Evolutionary conservation across 208 protist species (phyloP).

Genomic region (Herpetomonas samuelpessoai): DNA sequence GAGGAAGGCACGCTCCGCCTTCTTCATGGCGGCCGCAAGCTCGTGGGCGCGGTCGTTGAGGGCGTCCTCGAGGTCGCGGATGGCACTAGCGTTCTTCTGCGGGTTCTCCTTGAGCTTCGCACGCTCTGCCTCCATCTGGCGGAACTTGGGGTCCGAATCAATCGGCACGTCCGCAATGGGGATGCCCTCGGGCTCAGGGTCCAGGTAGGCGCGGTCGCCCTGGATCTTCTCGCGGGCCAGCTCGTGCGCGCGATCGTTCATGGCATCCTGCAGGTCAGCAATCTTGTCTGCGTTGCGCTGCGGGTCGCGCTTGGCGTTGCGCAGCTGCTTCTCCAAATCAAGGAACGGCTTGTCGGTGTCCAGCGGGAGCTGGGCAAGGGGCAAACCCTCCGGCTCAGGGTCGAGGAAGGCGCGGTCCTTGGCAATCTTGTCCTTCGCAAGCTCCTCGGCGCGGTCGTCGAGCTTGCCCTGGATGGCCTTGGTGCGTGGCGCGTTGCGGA

Average conservation of each 20-base stretch:
- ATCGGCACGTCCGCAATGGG: conserved; percentile 54
- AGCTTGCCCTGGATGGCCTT: conserved; percentile 48
- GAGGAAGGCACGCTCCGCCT: conserved; percentile 52
- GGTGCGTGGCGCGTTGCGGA: conserved; percentile 41
- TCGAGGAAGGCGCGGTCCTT: conserved; percentile 63
- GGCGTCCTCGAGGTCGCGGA: conserved; percentile 56
- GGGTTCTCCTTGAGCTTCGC: conserved; percentile 65
- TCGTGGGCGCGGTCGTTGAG: conserved; percentile 71
- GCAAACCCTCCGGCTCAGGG: conserved; percentile 58
- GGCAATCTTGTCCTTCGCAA: conserved; percentile 48
- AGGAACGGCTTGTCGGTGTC: conserved; percentile 61
- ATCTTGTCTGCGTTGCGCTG: conserved; percentile 48
- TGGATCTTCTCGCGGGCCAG: conserved; percentile 53
- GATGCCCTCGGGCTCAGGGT: conserved; percentile 72
- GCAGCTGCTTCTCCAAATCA: conserved; percentile 64
- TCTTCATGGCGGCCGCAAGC: conserved; percentile 56
- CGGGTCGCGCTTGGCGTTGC: conserved; percentile 42
- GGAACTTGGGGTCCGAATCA: conserved; percentile 49
- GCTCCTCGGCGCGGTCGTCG: conserved; percentile 43
- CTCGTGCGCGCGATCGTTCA: conserved; percentile 66
- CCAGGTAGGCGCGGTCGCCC: conserved; percentile 67
- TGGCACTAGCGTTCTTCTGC: conserved; percentile 35
- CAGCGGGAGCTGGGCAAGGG: conserved; percentile 55
- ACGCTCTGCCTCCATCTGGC: conserved; percentile 55
- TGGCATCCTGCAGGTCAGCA: conserved; percentile 34